Evolutionary conservation across 108 stramenopile genomes (phyloP).

Genomic region (Aurantiochytrium sp.): DNA sequence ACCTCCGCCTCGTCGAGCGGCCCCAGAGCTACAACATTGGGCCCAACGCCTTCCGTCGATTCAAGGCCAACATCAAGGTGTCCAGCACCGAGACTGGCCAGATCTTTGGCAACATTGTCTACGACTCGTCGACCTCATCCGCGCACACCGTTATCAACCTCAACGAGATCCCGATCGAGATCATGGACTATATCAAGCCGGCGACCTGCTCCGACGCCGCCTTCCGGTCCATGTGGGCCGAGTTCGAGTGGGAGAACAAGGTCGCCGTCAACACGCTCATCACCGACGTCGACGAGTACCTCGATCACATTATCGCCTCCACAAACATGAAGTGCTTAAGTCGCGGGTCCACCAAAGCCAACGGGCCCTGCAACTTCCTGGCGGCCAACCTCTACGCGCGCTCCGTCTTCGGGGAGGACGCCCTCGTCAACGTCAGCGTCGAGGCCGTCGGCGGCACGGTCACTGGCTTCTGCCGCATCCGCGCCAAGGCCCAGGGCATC

Average conservation of each 20-base stretch:
- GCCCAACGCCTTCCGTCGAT: constrained; percentile 82
- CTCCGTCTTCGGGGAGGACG: constrained; percentile 96
- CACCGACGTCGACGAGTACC: constrained; percentile 77
- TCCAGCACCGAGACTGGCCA: constrained; percentile 97
- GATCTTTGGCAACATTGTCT: constrained; percentile 98
- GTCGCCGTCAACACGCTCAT: constrained; percentile 83
- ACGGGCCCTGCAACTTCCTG: constrained; percentile 71
- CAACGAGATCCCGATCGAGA: constrained; percentile 98
- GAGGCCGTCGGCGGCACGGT: constrained; percentile 95
- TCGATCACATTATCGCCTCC: constrained; percentile 86
- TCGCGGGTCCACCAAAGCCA: neutral
- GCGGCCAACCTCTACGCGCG: constrained; percentile 97
- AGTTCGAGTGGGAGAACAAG: constrained; percentile 99
- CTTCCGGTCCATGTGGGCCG: constrained; percentile 98
- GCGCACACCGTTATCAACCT: constrained; percentile 93
- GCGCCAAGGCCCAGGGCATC: constrained; percentile 99
- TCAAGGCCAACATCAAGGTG: constrained; percentile 96
- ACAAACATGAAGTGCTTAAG: constrained; percentile 97
- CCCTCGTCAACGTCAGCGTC: constrained; percentile 95
- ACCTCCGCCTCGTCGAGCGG: constrained; percentile 96
- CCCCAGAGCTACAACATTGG: constrained; percentile 92
- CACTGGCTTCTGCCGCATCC: constrained; percentile 94
- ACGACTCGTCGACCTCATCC: constrained; percentile 77
- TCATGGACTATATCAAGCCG: constrained; percentile 99
- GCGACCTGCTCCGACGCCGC: constrained; percentile 89